These are phyloP conservation scores for Massarina eburnea DNA, from an alignment of 2,329 filamentous ascomycete species.

Conservation along the genomic window DNA sequence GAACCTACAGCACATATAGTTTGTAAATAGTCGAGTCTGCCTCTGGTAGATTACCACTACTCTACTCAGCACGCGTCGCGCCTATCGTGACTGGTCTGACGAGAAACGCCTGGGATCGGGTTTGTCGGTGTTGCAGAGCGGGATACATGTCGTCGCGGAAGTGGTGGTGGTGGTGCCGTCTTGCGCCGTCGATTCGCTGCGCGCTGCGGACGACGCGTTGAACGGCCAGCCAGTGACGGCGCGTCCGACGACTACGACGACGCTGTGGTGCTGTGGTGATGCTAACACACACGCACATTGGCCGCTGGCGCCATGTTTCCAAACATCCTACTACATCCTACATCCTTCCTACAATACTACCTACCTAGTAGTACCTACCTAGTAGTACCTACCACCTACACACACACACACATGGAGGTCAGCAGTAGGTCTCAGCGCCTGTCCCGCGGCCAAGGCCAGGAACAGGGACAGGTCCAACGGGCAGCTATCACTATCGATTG, in stretches of 20 bases:
- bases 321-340: conserved; percentile 24
- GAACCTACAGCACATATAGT: conserved; percentile 38
- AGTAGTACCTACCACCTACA: no score
- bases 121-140: conserved; percentile 9
- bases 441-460: conserved; percentile 18
- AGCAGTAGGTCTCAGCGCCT: conserved; percentile 24
- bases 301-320: conserved; percentile 31
- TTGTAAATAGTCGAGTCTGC: conserved; percentile 4
- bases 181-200: conserved; percentile 17
- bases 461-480: conserved; percentile 32
- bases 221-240: conserved; percentile 21
- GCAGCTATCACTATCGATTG: conserved; percentile 45
- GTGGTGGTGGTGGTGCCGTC: conserved; percentile 12
- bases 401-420: conserved; percentile 29
- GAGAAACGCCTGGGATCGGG: conserved; percentile 3
- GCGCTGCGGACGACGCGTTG: conserved; percentile 11
- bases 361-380: no score
- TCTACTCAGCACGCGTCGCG: neutral
- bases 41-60: conserved; percentile 6
- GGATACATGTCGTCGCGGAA: conserved; percentile 3
- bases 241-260: conserved; percentile 25
- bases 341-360: neutral
- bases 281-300: conserved; percentile 25
- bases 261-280: conserved; percentile 4
- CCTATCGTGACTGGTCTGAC: neutral